Percentiles rank a stretch among this genome's conserved stretches.
Conservation (phyloP, 2,329 filamentous ascomycete species). For the Epichloe brachyelytri region DNA sequence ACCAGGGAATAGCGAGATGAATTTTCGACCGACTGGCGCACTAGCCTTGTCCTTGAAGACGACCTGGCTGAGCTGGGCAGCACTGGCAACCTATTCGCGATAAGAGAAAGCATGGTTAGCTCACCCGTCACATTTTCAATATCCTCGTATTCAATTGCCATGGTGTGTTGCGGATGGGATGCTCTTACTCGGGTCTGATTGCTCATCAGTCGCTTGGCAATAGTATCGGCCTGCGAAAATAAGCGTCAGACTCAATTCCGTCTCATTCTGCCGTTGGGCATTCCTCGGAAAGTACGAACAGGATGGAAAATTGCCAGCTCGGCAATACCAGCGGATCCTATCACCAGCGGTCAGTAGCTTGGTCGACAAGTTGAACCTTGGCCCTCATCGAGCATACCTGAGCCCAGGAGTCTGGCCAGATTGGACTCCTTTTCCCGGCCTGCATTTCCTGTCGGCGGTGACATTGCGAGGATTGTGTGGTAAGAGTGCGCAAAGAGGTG, state of each 20-base stretch:
- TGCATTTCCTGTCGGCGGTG: conserved; percentile 36
- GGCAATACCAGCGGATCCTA: conserved; percentile 84
- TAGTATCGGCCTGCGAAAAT: conserved; percentile 69
- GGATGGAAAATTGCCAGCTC: conserved; percentile 90
- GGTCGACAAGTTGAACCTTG: background rate
- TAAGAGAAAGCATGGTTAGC: conserved; percentile 2
- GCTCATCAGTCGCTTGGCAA: conserved; percentile 98
- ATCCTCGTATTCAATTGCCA: background rate
- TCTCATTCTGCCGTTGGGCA: background rate
- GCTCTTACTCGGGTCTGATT: conserved; percentile 59
- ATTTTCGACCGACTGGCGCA: conserved; percentile 61
- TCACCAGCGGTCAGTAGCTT: conserved; percentile 10
- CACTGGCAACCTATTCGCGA: conserved; percentile 17
- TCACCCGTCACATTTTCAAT: conserved; percentile 8
- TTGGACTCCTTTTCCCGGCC: conserved; percentile 70
- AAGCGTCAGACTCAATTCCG: background rate
- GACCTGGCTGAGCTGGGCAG: conserved; percentile 66
- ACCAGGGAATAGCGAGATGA: conserved; percentile 91
- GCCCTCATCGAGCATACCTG: conserved; percentile 45
- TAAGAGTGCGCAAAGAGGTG: background rate
- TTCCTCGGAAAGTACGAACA: conserved; percentile 33
- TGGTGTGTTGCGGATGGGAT: background rate
- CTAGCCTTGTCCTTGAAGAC: conserved; percentile 84
- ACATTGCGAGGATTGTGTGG: conserved; percentile 34
- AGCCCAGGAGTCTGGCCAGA: conserved; percentile 75